Base-by-base conservation (phyloP, 2,329 filamentous ascomycete species). In the Aspergillus bombycis region DNA sequence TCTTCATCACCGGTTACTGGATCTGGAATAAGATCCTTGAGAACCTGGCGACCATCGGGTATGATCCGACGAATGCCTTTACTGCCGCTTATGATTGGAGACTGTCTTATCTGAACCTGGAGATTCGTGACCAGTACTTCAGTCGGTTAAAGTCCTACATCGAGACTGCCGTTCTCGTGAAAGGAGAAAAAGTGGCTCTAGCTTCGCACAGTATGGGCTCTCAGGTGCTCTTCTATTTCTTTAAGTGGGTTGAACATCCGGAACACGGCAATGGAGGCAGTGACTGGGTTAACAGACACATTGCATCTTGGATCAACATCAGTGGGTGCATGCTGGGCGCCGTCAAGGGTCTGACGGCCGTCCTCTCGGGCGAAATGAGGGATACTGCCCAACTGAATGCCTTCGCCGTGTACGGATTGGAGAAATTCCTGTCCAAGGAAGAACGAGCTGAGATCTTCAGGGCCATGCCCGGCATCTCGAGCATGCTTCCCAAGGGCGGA, bases 21-120 rank as follows among this genome's bases (percentile, higher is more conserved):
- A 98, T 99, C 65, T 97, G 94, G 94, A 97, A 92, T 80, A 98
- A 98, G 80, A 97, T 99, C 65, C 84, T 99, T 57, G 95, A 99
- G 80, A 99, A 99, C 73, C 83, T 99, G 58, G 95, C 95, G 0
- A 95, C 93, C 0, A 91, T 99, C 63, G 95, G 95, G 16, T 99
- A 99, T 76, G 95, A 99, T 74, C 94, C 95, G 28, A 88, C 85
- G 2, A 89, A 89, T 71, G 87, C 88, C 0, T 89, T 89, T 68
- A 88, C 87, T 0, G 88, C 88, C 1, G 86, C 88, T 0, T 90
- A 99, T 75, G 95, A 99, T 79, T 99, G 95, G 95, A 88, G 95
- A 28, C 82, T 99, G 62, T 92, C 92, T 0, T 99, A 97, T 74
- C 83, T 86, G 63, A 97, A 98, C 71, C 88, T 97, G 45, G 95